A percentile compares a stretch with the other conserved stretches of the same genome.
phyloP scores from a whole-genome alignment of 192 early-diverging fungal genomes.

The Backusella tarrabulga region DNA sequence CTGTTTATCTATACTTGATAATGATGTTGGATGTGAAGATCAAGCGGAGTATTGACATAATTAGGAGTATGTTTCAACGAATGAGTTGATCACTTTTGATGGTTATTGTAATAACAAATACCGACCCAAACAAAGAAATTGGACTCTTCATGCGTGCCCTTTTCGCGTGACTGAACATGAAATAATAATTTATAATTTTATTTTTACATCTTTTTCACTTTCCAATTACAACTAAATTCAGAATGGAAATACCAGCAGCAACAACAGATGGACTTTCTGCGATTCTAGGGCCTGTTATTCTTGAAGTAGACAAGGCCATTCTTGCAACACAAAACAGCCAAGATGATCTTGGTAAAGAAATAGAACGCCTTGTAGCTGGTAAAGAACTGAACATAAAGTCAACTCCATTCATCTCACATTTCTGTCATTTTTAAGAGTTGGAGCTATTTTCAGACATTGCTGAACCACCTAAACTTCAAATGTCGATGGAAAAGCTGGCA shows the following conservation, averaged over 20 bases:
- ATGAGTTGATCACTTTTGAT: too few relatives aligned
- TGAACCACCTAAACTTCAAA: slow-evolving; percentile 48
- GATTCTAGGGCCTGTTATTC: slow-evolving; percentile 43
- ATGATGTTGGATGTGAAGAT: too few relatives aligned
- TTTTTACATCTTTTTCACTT: neutral
- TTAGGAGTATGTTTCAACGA: too few relatives aligned
- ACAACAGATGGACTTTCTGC: slow-evolving; percentile 40
- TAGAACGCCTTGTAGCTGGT: slow-evolving; percentile 57
- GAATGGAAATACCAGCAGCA: neutral
- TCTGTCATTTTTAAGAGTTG: slow-evolving; percentile 37
- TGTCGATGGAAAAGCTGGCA: slow-evolving; percentile 46
- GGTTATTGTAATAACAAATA: too few relatives aligned
- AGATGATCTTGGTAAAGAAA: slow-evolving; percentile 53
- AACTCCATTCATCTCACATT: neutral
- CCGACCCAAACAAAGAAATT: too few relatives aligned
- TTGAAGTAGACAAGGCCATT: slow-evolving; percentile 53
- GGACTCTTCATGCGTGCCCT: neutral
- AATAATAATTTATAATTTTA: neutral
- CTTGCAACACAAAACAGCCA: slow-evolving; percentile 51
- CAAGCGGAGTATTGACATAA: too few relatives aligned
- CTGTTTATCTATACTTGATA: too few relatives aligned
- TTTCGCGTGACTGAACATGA: neutral
- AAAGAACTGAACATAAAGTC: neutral
- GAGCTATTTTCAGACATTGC: slow-evolving; percentile 50
- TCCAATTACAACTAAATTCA: neutral